A percentile compares a stretch with the other conserved stretches of the same genome.
phyloP scores from a whole-genome alignment of 2,329 filamentous ascomycete genomes.

The Aspergillus ibericus region DNA sequence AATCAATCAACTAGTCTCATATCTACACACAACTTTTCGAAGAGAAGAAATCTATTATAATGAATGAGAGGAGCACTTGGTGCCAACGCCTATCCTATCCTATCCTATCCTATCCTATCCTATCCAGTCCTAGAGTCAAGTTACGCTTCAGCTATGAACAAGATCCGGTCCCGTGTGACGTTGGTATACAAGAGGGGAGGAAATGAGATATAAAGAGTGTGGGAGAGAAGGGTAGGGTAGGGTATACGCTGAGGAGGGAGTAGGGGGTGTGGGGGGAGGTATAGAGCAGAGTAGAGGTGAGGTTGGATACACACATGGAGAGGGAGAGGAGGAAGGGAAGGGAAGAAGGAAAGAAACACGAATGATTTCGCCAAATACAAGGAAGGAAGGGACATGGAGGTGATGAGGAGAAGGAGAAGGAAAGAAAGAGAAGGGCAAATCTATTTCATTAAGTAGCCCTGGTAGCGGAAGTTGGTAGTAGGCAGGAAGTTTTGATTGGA shows the following conservation, averaged over 20 bases:
- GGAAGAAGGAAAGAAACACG: background rate
- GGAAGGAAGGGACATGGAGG: background rate
- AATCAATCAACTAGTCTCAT: too few relatives aligned
- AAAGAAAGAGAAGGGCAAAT: background rate
- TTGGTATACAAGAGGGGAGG: slow-evolving; percentile 9
- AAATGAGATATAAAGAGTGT: background rate
- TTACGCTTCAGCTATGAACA: background rate
- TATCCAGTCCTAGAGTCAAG: too few relatives aligned
- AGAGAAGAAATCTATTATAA: too few relatives aligned
- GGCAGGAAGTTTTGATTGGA: background rate
- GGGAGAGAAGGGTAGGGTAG: slow-evolving; percentile 3
- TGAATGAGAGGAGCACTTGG: too few relatives aligned
- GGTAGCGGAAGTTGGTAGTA: background rate
- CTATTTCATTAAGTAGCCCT: background rate
- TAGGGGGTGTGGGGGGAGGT: background rate
- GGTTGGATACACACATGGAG: background rate
- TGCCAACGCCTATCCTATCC: background rate
- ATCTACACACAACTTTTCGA: too few relatives aligned
- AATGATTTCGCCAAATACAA: background rate
- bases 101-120: background rate
- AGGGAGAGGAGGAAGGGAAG: background rate
- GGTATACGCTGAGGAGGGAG: background rate
- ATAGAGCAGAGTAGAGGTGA: background rate
- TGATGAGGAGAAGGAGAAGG: background rate
- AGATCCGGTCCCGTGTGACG: background rate